phyloP scores from a whole-genome alignment of 305 asterid genomes.

The Solanum aculeatissimum region DNA sequence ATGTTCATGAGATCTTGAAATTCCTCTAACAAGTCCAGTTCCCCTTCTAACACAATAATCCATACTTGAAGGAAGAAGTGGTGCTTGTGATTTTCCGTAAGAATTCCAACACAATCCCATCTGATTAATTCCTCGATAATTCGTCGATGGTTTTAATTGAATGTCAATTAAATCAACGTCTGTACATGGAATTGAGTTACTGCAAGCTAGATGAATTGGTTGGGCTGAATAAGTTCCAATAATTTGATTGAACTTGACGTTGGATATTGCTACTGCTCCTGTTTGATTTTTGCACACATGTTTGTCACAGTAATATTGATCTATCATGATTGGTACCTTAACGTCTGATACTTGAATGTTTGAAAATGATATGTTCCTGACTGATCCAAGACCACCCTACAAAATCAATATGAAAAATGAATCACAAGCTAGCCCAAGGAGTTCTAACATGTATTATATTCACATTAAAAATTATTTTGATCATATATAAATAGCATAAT shows the following conservation, averaged over 20 bases:
- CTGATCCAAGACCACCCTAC: slow-evolving; percentile 68
- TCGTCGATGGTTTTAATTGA: slow-evolving; percentile 26
- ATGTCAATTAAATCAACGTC: slow-evolving; percentile 34
- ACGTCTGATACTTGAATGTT: slow-evolving; percentile 46
- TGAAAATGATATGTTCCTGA: slow-evolving; percentile 50
- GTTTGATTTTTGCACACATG: slow-evolving; percentile 56
- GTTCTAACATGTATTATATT: no score
- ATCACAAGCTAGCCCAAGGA: no score
- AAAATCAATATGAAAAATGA: not conserved
- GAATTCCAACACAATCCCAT: slow-evolving; percentile 50
- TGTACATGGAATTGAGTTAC: slow-evolving; percentile 56
- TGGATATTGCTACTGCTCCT: slow-evolving; percentile 54
- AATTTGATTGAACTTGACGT: slow-evolving; percentile 39
- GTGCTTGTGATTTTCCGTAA: slow-evolving; percentile 50
- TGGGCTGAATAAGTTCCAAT: slow-evolving; percentile 52
- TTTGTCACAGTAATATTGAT: slow-evolving; percentile 73
- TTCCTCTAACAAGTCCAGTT: slow-evolving; percentile 32
- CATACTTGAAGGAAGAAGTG: slow-evolving; percentile 47
- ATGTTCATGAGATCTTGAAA: slow-evolving; percentile 44
- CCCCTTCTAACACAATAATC: slow-evolving; percentile 58
- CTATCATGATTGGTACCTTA: slow-evolving; percentile 55
- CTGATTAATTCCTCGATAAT: slow-evolving; percentile 5
- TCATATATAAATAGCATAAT: no score
- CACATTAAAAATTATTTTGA: no score
- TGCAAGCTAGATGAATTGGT: slow-evolving; percentile 68